Conservation (phyloP, 441 rosid genomes). For the Erodium texanum region DNA sequence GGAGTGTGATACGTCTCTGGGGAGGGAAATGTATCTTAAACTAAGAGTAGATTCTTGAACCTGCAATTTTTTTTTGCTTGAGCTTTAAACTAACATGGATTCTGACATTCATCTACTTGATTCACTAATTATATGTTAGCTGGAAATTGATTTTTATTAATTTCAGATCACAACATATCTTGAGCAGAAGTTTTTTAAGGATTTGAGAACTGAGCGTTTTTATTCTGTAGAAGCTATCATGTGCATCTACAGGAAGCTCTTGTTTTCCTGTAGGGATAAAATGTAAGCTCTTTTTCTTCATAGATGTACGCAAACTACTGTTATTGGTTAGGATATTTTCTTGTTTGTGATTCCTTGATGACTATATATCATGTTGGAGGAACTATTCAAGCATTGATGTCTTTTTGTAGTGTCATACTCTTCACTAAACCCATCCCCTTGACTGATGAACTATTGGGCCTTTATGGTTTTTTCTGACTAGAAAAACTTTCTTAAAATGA, state of each 20-base stretch:
- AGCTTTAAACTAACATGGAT: constrained; percentile 1
- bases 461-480: neutral
- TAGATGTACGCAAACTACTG: no score
- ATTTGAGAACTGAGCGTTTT: constrained; percentile 79
- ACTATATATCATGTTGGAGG: neutral
- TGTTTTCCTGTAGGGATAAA: constrained; percentile 80
- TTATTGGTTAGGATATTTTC: no score
- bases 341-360: constrained; percentile 1
- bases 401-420: neutral
- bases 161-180: constrained; percentile 70
- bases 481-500: neutral
- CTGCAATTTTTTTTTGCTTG: constrained; percentile 1
- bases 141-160: neutral
- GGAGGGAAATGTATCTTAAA: neutral
- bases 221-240: constrained; percentile 66
- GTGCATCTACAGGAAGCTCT: constrained; percentile 76
- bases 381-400: neutral
- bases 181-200: constrained; percentile 96
- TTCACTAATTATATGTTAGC: constrained; percentile 2
- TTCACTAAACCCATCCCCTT: neutral
- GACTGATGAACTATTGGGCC: neutral
- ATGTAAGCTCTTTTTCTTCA: constrained; percentile 47
- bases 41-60: neutral
- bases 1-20: neutral
- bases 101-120: constrained; percentile 11